phyloP scores from a whole-genome alignment of 768 basidiomycete genomes.

The Guyanaporus albipodus region DNA sequence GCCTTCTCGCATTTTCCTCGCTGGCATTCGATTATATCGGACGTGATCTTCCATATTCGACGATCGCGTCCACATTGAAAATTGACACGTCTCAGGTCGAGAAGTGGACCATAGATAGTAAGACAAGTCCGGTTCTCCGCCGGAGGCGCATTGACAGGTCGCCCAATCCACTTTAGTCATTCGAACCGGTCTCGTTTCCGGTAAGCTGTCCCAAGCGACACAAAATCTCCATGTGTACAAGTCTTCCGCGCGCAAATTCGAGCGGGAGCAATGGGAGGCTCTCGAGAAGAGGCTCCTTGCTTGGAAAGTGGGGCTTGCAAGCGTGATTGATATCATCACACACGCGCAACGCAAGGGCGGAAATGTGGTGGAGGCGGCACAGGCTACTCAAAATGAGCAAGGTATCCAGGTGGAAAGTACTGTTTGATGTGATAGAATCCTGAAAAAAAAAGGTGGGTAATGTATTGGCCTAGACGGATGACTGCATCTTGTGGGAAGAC shows the following conservation, averaged over 20 bases:
- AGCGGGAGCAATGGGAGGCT: slow-evolving; percentile 73
- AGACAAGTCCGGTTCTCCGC: slow-evolving; percentile 9
- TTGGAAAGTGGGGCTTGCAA: slow-evolving; percentile 71
- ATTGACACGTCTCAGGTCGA: slow-evolving; percentile 68
- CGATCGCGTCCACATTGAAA: slow-evolving; percentile 63
- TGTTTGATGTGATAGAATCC: slow-evolving; percentile 10
- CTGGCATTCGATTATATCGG: slow-evolving; percentile 77
- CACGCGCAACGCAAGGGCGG: slow-evolving; percentile 44
- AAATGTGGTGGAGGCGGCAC: slow-evolving; percentile 17
- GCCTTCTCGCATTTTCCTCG: slow-evolving; percentile 70
- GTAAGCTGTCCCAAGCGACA: slow-evolving; percentile 78
- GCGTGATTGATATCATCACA: slow-evolving; percentile 68
- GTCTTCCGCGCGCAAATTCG: slow-evolving; percentile 72
- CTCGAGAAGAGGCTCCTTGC: slow-evolving; percentile 70
- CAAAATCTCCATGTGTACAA: slow-evolving; percentile 70
- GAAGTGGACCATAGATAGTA: slow-evolving; percentile 86
- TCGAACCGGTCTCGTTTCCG: slow-evolving; percentile 71
- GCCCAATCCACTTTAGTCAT: slow-evolving; percentile 38
- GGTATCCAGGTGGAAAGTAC: slow-evolving; percentile 20
- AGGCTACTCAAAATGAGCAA: slow-evolving; percentile 22
- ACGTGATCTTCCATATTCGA: slow-evolving; percentile 65
- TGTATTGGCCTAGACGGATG: neutral
- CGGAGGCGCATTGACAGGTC: no score
- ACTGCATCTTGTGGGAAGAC: neutral
- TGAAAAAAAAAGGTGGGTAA: neutral